Evolutionary conservation across 2,329 filamentous ascomycete species (phyloP), one percentile per base, ranked within the genome.

Genomic region (Hypoxylon sp.): DNA sequence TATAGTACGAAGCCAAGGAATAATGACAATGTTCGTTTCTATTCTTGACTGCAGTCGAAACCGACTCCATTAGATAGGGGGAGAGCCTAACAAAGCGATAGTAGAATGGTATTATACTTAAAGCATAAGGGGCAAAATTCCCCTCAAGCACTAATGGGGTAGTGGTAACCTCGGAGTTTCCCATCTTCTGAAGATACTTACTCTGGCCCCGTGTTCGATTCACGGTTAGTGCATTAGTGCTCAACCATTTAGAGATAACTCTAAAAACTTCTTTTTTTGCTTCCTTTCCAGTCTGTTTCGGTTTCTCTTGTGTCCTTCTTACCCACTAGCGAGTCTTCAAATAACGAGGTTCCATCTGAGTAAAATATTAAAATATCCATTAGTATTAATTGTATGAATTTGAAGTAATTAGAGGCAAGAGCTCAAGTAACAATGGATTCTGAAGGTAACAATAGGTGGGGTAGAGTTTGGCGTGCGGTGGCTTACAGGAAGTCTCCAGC

Each of bases 151-250:
- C 65, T 70, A 70, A 70, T 70, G 68, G 68, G 68, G 68, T 70
- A 70, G 68, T 70, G 68, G 68, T 70, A 70, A 70, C 68, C 68
- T 68, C 68, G 65, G 59, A 70, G 68, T 70, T 70, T 70, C 68
- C 65, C 68, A 70, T 68, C 64, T 65, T 51, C 28, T 60, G 57
- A 66, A 62, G 67, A 70, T 56, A 70, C 61, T 67, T 67, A 70
- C 67, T 70, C 61, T 70, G 68, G 68, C 68, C 68, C 68, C 68
- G 68, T 70, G 68, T 70, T 70, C 68, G 68, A 70, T 70, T 70
- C 68, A 70, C 68, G 68, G 68, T 70, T 70, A 70, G 65, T 70
- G 68, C 68, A 70, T 53, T 1, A 11, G n/a, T 30, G 17, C 46
- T 60, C 57, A 51, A 19, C 67, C 67, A 60, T 67, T 70, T 70